These are phyloP conservation scores for Colletotrichum brevisporum DNA, from an alignment of 2,329 filamentous ascomycete species.

Conservation along the genomic window DNA sequence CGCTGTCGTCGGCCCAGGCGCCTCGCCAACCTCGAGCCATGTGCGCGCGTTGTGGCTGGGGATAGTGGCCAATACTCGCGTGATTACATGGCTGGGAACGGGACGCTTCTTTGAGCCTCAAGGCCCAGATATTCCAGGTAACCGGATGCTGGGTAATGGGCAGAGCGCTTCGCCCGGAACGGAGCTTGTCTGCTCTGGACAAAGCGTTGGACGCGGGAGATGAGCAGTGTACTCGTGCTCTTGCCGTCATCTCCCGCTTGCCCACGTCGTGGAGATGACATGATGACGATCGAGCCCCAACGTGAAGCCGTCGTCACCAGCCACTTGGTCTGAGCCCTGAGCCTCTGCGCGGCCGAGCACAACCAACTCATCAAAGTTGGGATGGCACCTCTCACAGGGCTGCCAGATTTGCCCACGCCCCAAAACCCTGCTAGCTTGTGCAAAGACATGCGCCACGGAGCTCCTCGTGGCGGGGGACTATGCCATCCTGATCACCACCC, in stretches of 20 bases:
- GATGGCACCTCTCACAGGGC: slow-evolving; percentile 36
- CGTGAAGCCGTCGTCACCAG: slow-evolving; percentile 28
- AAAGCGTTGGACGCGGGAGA: slow-evolving; percentile 27
- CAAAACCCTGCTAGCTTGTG: slow-evolving; percentile 19
- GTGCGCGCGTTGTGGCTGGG: slow-evolving; percentile 32
- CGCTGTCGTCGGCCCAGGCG: slow-evolving; percentile 5
- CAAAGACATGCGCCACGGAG: slow-evolving; percentile 24
- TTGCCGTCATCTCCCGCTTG: slow-evolving; percentile 9
- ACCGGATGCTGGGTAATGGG: slow-evolving; percentile 17
- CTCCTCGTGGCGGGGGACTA: slow-evolving; percentile 5
- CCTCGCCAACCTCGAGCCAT: neutral
- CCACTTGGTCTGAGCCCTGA: slow-evolving; percentile 29
- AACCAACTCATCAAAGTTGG: slow-evolving; percentile 20
- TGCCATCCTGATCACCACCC: neutral
- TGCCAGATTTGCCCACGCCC: slow-evolving; percentile 30
- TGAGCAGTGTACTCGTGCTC: slow-evolving; percentile 11
- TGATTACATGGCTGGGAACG: slow-evolving; percentile 23
- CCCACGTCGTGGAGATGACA: slow-evolving; percentile 20
- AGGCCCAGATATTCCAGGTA: slow-evolving; percentile 12
- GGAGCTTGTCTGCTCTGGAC: slow-evolving; percentile 8
- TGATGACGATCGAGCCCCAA: slow-evolving; percentile 14
- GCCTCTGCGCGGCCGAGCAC: slow-evolving; percentile 21
- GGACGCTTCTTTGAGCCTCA: slow-evolving; percentile 24
- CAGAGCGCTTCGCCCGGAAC: slow-evolving; percentile 16
- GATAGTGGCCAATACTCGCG: neutral